Evolutionary conservation across 441 rosid species (phyloP), one percentile per base, ranked within the genome.

Genomic region (Populus hybrid): DNA sequence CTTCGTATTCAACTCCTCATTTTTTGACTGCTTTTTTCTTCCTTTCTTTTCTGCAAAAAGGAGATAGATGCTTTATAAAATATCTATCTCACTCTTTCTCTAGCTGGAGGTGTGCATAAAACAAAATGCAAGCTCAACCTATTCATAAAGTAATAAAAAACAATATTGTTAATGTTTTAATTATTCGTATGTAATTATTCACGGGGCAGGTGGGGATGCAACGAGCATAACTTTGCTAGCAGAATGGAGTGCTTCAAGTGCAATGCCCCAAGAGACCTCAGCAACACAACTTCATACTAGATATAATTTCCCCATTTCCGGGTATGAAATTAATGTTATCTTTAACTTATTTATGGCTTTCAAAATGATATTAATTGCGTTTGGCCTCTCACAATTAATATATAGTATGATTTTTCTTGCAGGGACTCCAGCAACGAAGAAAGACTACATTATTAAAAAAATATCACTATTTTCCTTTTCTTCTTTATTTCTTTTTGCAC

Each of bases 151-250:
- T 30, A 30, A 30, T 30, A 0, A 30, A 30, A 30, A 30, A 30
- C 32, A 30, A 30, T 30, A 30, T 30, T 32, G n/a, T 26, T 5
- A 46, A 28, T 59, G 26, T 46, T 65, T 57, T n/a, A 57, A 30
- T 30, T 57, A 57, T n/a, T 2, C 0, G 65, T 3, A 59, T 59
- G 65, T n/a, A n/a, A 59, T 79, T 67, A 59, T 79, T 67, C 18
- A 42, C 23, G 46, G 53, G 21, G 36, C 78, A 92, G 97, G 90
- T 74, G 88, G 78, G 97, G 91, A 24, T 93, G 97, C 85, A 92
- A 92, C 42, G 95, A 93, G 46, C 98, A 93, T 80, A 93, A 93
- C 86, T 93, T 93, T 63, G 98, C 98, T 9, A 92, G 93, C 85
- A 86, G 98, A 79, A 90, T 81, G 85, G 97, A 93, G 82, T 93